A percentile compares a stretch with the other conserved stretches of the same genome.
phyloP scores from a whole-genome alignment of 768 basidiomycete species.

The Lentinula sp. region DNA sequence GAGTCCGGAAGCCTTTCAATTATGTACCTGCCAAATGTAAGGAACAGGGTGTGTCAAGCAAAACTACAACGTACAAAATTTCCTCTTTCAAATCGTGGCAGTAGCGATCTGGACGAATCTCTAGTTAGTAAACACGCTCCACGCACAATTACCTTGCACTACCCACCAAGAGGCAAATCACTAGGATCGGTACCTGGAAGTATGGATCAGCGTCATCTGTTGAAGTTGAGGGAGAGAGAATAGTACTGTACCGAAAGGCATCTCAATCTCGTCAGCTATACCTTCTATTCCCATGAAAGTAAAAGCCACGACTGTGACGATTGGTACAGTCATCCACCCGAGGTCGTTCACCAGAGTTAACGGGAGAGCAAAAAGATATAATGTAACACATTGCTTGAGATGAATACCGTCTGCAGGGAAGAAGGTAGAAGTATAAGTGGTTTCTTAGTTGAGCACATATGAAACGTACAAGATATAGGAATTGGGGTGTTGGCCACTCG shows the following conservation, averaged over 20 bases:
- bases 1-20: constrained; percentile 68
- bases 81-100: constrained; percentile 86
- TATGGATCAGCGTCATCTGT: constrained; percentile 6
- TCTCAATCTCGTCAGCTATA: constrained; percentile 92
- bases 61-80: constrained; percentile 51
- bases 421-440: constrained; percentile 9
- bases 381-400: constrained; percentile 90
- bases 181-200: constrained; percentile 49
- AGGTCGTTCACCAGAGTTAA: constrained; percentile 79
- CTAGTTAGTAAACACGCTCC: not conserved
- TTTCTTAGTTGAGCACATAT: not conserved
- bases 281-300: constrained; percentile 95
- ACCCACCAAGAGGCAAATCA: constrained; percentile 71
- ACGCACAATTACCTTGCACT: not conserved
- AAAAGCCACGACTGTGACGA: constrained; percentile 83
- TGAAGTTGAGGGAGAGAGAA: not conserved
- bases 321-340: constrained; percentile 79
- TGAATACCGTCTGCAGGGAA: constrained; percentile 70
- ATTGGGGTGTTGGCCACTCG: constrained; percentile 87
- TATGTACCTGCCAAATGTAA: constrained; percentile 43
- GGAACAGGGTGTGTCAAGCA: not conserved
- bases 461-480: constrained; percentile 59
- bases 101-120: constrained; percentile 57
- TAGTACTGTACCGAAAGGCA: constrained; percentile 76
- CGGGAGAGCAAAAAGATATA: constrained; percentile 89